Conservation (phyloP, 2,329 filamentous ascomycete species). For the Clonostachys rosea region DNA sequence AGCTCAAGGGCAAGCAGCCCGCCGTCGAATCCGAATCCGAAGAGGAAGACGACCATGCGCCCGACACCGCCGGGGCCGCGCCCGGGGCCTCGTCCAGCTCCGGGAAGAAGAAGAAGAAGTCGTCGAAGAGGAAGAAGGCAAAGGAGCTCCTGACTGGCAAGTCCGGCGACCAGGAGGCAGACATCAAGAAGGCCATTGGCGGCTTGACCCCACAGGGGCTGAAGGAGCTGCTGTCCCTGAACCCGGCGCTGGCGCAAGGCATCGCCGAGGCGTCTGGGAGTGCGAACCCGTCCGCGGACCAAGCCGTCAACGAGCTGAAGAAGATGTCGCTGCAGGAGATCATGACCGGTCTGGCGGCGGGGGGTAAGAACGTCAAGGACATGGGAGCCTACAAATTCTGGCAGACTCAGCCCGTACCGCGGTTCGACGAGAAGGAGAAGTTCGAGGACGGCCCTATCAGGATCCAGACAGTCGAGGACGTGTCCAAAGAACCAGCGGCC, state of each 20-base stretch:
- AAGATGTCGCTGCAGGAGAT: slow-evolving; percentile 66
- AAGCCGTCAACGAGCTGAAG: slow-evolving; percentile 49
- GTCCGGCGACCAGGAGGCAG: slow-evolving; percentile 25
- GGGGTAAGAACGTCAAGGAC: slow-evolving; percentile 87
- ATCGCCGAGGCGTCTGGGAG: slow-evolving; percentile 26
- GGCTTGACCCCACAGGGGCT: slow-evolving; percentile 52
- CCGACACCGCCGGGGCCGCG: slow-evolving; percentile 13
- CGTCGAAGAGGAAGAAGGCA: slow-evolving; percentile 59
- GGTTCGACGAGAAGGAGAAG: slow-evolving; percentile 58
- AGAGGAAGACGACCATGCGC: slow-evolving; percentile 26
- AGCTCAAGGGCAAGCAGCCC: slow-evolving; percentile 37
- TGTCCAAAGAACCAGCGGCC: slow-evolving; percentile 71
- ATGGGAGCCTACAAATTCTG: slow-evolving; percentile 99
- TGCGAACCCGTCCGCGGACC: slow-evolving; percentile 27
- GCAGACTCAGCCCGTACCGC: slow-evolving; percentile 92
- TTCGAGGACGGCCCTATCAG: slow-evolving; percentile 80
- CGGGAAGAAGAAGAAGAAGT: slow-evolving; percentile 63
- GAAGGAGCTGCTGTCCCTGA: slow-evolving; percentile 64
- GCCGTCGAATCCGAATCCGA: slow-evolving; percentile 42
- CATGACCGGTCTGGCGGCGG: slow-evolving; percentile 69
- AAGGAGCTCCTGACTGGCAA: slow-evolving; percentile 36
- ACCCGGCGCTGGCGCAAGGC: slow-evolving; percentile 67
- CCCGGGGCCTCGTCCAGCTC: slow-evolving; percentile 19
- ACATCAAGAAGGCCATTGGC: slow-evolving; percentile 45
- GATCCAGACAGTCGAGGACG: slow-evolving; percentile 70